These are phyloP conservation scores for Paraglomus brasilianum DNA, from an alignment of 192 early-diverging fungal species.

Conservation along the genomic window DNA sequence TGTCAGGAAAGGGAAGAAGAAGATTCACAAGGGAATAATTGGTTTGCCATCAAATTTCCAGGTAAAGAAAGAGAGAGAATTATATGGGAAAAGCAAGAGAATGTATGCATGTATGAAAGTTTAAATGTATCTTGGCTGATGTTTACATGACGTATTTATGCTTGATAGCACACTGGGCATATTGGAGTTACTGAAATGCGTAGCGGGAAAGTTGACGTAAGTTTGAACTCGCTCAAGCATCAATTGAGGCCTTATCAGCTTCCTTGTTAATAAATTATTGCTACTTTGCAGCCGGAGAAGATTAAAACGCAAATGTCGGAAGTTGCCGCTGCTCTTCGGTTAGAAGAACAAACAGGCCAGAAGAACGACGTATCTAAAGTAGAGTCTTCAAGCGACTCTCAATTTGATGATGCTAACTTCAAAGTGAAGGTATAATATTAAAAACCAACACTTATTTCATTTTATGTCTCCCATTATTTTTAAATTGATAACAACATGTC, in stretches of 20 bases:
- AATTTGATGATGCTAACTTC: neutral
- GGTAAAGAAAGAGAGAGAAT: neutral
- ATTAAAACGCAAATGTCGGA: conserved; percentile 30
- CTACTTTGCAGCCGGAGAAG: conserved; percentile 20
- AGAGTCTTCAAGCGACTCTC: neutral
- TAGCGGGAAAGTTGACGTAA: conserved; percentile 31
- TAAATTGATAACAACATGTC: too few relatives aligned
- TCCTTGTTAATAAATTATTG: neutral
- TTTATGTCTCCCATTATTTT: too few relatives aligned
- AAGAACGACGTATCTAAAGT: neutral
- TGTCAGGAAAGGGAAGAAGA: neutral
- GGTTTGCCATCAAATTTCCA: conserved; percentile 8
- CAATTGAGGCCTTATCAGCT: neutral
- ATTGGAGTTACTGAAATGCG: conserved; percentile 28
- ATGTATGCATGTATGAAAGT: neutral
- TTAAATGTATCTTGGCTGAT: neutral
- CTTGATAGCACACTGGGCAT: conserved; percentile 27
- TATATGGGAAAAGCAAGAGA: neutral
- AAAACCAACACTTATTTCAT: too few relatives aligned
- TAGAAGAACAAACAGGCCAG: neutral
- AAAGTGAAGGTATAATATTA: neutral
- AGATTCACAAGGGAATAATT: conserved; percentile 1
- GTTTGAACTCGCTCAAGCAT: neutral
- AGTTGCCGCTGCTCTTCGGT: conserved; percentile 23
- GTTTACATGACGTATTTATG: neutral